Evolutionary conservation across 805 yeast genomes (phyloP).

Genomic region (Myxozyma kluyveri): DNA sequence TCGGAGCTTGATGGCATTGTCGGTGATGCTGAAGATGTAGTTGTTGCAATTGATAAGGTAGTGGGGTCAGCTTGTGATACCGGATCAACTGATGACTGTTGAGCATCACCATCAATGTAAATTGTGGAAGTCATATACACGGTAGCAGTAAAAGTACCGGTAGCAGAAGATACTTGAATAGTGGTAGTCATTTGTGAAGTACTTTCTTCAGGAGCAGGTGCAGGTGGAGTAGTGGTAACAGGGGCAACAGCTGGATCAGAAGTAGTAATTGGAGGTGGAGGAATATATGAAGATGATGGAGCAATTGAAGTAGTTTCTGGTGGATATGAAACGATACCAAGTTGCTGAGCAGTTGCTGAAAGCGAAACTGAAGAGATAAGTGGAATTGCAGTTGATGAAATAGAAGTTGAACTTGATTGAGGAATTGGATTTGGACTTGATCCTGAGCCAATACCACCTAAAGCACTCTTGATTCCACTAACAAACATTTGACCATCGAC

Average conservation of each 20-base stretch:
- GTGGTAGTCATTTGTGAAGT: constrained; percentile 13
- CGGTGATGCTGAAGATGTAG: constrained; percentile 3
- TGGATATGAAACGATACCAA: constrained; percentile 3
- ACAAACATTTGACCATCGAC: constrained; percentile 48
- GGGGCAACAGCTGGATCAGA: not conserved
- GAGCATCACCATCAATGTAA: not conserved
- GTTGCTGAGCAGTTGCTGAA: not conserved
- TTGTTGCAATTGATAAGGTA: constrained; percentile 28
- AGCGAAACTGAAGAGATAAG: not conserved
- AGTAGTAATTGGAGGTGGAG: not conserved
- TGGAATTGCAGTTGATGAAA: not conserved
- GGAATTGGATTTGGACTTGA: not conserved
- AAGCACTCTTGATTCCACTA: constrained; percentile 44
- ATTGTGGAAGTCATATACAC: constrained; percentile 4
- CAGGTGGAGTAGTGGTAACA: constrained; percentile 16
- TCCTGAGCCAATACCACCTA: constrained; percentile 30
- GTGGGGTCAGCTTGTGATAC: no score
- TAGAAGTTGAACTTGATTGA: not conserved
- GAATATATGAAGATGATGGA: constrained; percentile 1
- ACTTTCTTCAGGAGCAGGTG: constrained; percentile 1
- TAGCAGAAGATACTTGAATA: constrained; percentile 3
- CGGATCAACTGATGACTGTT: constrained; percentile 15
- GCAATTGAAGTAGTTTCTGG: not conserved
- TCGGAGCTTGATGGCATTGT: not conserved
- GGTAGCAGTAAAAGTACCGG: constrained; percentile 23